Evolutionary conservation across 805 yeast genomes (phyloP), one percentile per base, ranked within the genome.

Genomic region (fission yeast (Schizosaccharomyces pombe)): DNA sequence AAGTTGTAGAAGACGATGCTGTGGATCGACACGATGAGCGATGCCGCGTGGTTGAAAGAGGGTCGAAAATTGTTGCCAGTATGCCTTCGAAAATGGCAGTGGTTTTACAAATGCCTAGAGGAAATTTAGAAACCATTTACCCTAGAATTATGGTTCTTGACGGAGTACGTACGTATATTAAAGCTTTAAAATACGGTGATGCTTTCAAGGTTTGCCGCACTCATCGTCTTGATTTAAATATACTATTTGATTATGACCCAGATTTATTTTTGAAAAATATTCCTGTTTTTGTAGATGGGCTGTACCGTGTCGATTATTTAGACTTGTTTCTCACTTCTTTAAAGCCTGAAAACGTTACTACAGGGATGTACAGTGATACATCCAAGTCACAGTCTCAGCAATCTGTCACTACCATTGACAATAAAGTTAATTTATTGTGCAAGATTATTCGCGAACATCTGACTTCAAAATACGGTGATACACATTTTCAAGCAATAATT

Each of bases 61-160:
- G 98, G 0, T 85, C 96, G 0, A 61, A 82, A n/a, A 67, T 91
- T 52, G 85, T 89, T 0, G 72, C 86, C 40, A 77, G 77, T 1
- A 80, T 86, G 62, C 95, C 96, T 0, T 77, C 89, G 0, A 81
- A 77, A 55, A 79, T 86, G 56, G 75, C 87, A 0, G 86, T 93
- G 19, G 78, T 85, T 3, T 70, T 91, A 54, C 95, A 91, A 65
- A 95, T 95, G 3, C 94, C 94, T 57, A 76, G 99, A 64, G 99
- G 99, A 57, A 91, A 91, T 62, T 69, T 91, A 60, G 99, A 91
- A 66, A 86, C 97, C 0, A 82, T 91, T 19, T 80, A 78, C 62
- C 98, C 99, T 12, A 75, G 98, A 65, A 82, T 91, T 51, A 79
- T 91, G 82, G 94, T 89, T 2, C 69, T 91, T 40, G 75, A 83